These are phyloP conservation scores for Cyberlindnera sargentensis DNA, from an alignment of 805 yeast species.

Conservation along the genomic window DNA sequence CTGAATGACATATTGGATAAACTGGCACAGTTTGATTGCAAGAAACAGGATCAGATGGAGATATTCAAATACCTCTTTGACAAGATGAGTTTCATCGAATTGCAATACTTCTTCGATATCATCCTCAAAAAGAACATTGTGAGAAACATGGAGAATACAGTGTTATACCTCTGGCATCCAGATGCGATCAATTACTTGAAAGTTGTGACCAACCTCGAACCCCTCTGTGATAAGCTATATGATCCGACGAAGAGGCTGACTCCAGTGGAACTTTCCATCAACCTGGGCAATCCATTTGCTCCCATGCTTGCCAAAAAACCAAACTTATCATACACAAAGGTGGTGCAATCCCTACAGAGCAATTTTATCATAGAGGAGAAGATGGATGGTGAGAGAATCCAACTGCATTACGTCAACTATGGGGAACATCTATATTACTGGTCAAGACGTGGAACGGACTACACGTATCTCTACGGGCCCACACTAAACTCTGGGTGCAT, in stretches of 20 bases:
- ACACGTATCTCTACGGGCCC: slow-evolving; percentile 61
- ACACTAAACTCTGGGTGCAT: slow-evolving; percentile 43
- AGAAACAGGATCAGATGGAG: slow-evolving; percentile 32
- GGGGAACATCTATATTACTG: slow-evolving; percentile 30
- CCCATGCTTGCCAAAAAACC: slow-evolving; percentile 71
- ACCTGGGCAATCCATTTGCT: slow-evolving; percentile 41
- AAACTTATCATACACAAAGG: slow-evolving; percentile 38
- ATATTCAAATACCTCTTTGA: slow-evolving; percentile 45
- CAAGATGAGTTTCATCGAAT: slow-evolving; percentile 51
- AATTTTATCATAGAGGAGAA: slow-evolving; percentile 79
- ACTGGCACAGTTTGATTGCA: slow-evolving; percentile 28
- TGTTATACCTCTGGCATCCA: slow-evolving; percentile 67
- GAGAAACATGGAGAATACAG: slow-evolving; percentile 51
- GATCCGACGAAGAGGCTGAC: slow-evolving; percentile 42
- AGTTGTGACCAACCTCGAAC: slow-evolving; percentile 56
- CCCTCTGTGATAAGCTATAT: slow-evolving; percentile 50
- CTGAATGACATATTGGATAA: slow-evolving; percentile 41
- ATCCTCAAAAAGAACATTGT: slow-evolving; percentile 54
- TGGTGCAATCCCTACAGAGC: slow-evolving; percentile 38
- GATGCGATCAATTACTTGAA: slow-evolving; percentile 62
- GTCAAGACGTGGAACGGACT: slow-evolving; percentile 69
- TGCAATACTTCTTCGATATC: slow-evolving; percentile 63
- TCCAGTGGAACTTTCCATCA: slow-evolving; percentile 29
- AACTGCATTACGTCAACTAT: slow-evolving; percentile 53
- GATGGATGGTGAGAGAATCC: slow-evolving; percentile 87